A percentile compares a stretch with the other conserved stretches of the same genome.
These are phyloP conservation scores for Debaryomyces singareniensis DNA, from an alignment of 1,139 yeast species.

Conservation along the genomic window DNA sequence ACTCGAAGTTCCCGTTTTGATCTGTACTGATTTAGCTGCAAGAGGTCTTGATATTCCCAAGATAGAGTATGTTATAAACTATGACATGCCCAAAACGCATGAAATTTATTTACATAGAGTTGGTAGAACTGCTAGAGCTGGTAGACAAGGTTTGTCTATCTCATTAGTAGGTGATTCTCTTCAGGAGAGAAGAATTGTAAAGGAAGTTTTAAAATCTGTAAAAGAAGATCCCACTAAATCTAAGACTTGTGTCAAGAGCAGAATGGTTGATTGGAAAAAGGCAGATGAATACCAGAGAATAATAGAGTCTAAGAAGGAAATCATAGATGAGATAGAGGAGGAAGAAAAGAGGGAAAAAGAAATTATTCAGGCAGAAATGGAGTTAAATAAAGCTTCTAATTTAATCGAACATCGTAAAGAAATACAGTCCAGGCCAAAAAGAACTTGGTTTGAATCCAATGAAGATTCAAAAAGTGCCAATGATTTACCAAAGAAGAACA, in stretches of 20 bases:
- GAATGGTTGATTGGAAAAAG: slow-evolving; percentile 81
- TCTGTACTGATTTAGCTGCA: slow-evolving; percentile 97
- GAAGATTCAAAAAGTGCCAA: slow-evolving; percentile 55
- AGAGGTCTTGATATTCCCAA: slow-evolving; percentile 99
- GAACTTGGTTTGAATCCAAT: slow-evolving; percentile 94
- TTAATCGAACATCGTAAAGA: slow-evolving; percentile 74
- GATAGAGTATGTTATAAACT: slow-evolving; percentile 88
- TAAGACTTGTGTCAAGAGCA: slow-evolving; percentile 44
- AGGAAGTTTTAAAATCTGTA: slow-evolving; percentile 65
- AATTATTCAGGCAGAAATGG: slow-evolving; percentile 84
- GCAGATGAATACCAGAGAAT: slow-evolving; percentile 62
- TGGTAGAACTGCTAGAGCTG: slow-evolving; percentile 99
- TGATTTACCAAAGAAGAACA: slow-evolving; percentile 39
- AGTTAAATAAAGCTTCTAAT: slow-evolving; percentile 78
- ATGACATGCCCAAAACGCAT: slow-evolving; percentile 89
- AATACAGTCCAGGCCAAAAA: slow-evolving; percentile 81
- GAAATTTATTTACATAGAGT: slow-evolving; percentile 94
- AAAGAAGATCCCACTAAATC: slow-evolving; percentile 40
- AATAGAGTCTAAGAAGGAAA: slow-evolving; percentile 52
- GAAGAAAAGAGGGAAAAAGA: slow-evolving; percentile 91
- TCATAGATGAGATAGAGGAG: slow-evolving; percentile 68
- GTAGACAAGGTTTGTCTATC: slow-evolving; percentile 88
- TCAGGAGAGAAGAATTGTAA: slow-evolving; percentile 80
- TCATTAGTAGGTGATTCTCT: slow-evolving; percentile 90
- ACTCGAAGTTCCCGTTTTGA: slow-evolving; percentile 74